Evolutionary conservation across 176 grass and related monocot species (phyloP).

Genomic region (Triticum urartu): DNA sequence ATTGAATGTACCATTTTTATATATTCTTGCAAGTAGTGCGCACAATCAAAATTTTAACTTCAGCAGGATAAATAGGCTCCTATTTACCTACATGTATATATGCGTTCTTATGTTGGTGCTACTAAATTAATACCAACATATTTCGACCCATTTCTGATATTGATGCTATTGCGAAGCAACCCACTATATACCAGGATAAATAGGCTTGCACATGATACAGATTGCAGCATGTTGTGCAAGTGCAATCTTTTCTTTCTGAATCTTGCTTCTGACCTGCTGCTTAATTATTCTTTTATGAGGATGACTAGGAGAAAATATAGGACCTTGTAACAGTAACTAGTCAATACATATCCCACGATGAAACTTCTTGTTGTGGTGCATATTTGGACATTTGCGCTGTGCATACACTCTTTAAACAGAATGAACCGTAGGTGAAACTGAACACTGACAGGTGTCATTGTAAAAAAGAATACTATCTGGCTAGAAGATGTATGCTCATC

Average conservation of each 20-base stretch:
- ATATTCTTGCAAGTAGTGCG: too few species aligned
- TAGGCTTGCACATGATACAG: neutral
- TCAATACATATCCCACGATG: neutral
- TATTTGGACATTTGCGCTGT: neutral
- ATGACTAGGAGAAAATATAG: neutral
- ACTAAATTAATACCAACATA: neutral
- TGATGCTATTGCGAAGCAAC: neutral
- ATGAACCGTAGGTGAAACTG: neutral
- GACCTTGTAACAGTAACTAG: neutral
- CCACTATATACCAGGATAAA: neutral
- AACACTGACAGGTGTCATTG: neutral
- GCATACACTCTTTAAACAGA: neutral
- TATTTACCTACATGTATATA: neutral
- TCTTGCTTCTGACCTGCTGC: slow-evolving; percentile 10
- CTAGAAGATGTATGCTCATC: slow-evolving; percentile 10
- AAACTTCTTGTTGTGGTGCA: neutral
- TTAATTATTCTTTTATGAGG: neutral
- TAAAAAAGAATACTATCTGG: neutral
- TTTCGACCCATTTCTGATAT: neutral
- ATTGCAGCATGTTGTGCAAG: neutral
- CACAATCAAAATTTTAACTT: too few species aligned
- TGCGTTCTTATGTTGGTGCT: neutral
- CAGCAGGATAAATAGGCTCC: neutral
- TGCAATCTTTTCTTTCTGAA: neutral
- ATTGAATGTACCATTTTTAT: neutral